Evolutionary conservation across 495 filamentous ascomycete species (phyloP).

Genomic region (Hypoxylon subgilvum): DNA sequence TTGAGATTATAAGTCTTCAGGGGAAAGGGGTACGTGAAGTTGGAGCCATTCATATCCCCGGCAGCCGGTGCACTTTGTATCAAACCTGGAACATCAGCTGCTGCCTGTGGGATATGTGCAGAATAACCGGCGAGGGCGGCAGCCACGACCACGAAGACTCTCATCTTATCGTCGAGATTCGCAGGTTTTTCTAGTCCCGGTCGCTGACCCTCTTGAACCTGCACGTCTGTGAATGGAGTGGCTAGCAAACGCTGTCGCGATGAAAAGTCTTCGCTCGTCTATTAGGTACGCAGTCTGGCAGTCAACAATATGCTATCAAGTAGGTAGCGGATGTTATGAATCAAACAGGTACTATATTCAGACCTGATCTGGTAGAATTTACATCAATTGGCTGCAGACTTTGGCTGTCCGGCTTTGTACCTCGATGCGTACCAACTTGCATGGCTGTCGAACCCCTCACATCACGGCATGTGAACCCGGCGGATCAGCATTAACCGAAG

Average conservation of each 20-base stretch:
- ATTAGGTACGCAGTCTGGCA: neutral
- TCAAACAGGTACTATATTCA: too few species aligned
- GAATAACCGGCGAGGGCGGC: conserved; percentile 14
- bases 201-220: neutral
- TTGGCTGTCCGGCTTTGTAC: conserved; percentile 3
- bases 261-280: neutral
- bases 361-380: conserved; percentile 12
- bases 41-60: conserved; percentile 48
- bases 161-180: conserved; percentile 19
- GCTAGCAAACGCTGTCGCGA: neutral
- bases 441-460: conserved; percentile 22
- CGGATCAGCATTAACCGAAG: conserved; percentile 12
- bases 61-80: conserved; percentile 39
- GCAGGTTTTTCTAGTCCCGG: neutral
- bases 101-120: conserved; percentile 5
- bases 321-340: too few species aligned
- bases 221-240: neutral
- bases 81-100: conserved; percentile 20
- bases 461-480: conserved; percentile 4
- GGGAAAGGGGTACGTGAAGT: conserved; percentile 53
- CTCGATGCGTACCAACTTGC: conserved; percentile 12
- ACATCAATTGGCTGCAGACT: neutral
- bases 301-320: neutral
- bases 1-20: conserved; percentile 48
- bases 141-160: conserved; percentile 7